Percentiles rank a stretch among this genome's conserved stretches.
Evolutionary conservation across 1,284 basidiomycete species (phyloP).

Genomic region (Cystobasidiaceae sp.): DNA sequence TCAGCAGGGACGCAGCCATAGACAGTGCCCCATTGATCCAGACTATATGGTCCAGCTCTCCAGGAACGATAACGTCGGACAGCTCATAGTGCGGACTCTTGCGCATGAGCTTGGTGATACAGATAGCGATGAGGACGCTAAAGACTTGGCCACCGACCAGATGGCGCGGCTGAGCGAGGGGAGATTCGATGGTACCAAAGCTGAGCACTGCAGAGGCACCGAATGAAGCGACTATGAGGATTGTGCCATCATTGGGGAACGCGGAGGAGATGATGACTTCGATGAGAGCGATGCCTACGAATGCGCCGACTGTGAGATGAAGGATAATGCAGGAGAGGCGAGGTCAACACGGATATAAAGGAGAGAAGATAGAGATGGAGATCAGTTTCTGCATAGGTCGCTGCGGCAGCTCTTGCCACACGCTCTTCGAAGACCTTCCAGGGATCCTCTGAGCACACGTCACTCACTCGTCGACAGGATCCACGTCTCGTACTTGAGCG

Average conservation of each 20-base stretch:
- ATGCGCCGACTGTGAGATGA: constrained; percentile 54
- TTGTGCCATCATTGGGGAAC: constrained; percentile 53
- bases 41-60: constrained; percentile 46
- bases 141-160: constrained; percentile 58
- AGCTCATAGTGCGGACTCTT: constrained; percentile 49
- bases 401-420: too few species aligned
- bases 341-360: not conserved
- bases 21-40: constrained; percentile 59
- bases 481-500: constrained; percentile 29
- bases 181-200: constrained; percentile 58
- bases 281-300: constrained; percentile 56
- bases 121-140: constrained; percentile 55
- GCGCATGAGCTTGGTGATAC: constrained; percentile 57
- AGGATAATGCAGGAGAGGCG: constrained; percentile 51
- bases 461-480: constrained; percentile 13
- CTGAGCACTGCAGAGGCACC: constrained; percentile 60
- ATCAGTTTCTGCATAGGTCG: too few species aligned
- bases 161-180: constrained; percentile 59
- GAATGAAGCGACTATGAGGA: constrained; percentile 49
- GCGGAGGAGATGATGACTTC: constrained; percentile 56
- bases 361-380: too few species aligned
- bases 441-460: too few species aligned
- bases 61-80: constrained; percentile 36
- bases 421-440: too few species aligned
- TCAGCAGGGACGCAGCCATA: constrained; percentile 54